Evolutionary conservation across 1,284 basidiomycete genomes (phyloP).

Genomic region (Mrakiaceae sp.): DNA sequence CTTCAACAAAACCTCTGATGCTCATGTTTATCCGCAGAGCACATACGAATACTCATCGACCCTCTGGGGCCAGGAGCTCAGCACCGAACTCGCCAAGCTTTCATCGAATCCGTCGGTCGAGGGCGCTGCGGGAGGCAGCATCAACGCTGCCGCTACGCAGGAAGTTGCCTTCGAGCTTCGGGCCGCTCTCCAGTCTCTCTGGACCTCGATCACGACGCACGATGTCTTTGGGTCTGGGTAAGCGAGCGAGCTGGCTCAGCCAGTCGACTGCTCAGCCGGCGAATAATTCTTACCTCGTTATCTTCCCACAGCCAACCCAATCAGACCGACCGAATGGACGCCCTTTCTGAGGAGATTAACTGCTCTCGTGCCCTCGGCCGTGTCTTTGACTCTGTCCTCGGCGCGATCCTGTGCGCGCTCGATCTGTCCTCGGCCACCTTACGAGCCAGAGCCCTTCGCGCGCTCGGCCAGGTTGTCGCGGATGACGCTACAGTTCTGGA

Average conservation of each 20-base stretch:
- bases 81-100: constrained; percentile 44
- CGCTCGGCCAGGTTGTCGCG: constrained; percentile 70
- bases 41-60: constrained; percentile 61
- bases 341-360: constrained; percentile 60
- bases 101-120: constrained; percentile 35
- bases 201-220: constrained; percentile 34
- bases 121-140: no score
- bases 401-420: constrained; percentile 59
- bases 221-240: constrained; percentile 43
- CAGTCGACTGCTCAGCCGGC: no score
- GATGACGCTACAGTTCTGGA: constrained; percentile 73
- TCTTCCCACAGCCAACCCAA: neutral
- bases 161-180: constrained; percentile 50
- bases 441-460: constrained; percentile 78
- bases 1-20: neutral
- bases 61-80: constrained; percentile 61
- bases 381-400: constrained; percentile 68
- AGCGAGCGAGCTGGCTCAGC: constrained; percentile 18
- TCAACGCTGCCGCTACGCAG: constrained; percentile 3
- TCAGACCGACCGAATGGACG: constrained; percentile 40
- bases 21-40: constrained; percentile 41
- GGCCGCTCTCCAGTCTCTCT: constrained; percentile 37
- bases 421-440: constrained; percentile 73
- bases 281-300: no score
- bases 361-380: constrained; percentile 58